Base-by-base conservation (phyloP, 2,329 filamentous ascomycete genomes). In the Cladosporium sp. region DNA sequence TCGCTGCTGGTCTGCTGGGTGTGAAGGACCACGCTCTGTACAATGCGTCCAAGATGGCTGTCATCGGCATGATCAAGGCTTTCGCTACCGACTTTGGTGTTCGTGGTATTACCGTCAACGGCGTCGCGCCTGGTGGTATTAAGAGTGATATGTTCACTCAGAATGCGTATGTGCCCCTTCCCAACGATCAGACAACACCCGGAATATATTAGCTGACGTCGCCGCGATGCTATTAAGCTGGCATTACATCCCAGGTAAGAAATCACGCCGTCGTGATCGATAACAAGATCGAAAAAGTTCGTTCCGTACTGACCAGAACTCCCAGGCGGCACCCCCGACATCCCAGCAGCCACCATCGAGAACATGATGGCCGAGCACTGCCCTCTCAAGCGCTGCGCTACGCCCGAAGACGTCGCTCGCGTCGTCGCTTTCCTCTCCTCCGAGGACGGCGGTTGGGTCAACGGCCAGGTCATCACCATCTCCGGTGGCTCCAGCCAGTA, bases 1-100 rank as follows among this genome's bases (percentile, higher is more conserved):
- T 88, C 67, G 85, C 84, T 69, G 85, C 66, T 4, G 79, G 80
- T 56, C 74, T 87, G 60, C 74, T 83, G 32, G 83, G 84, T 47
- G 82, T 87, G 51, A 83, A 83, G 54, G 80, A 88, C 72, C 84
- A 88, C 67, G 83, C 81, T 4, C 75, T 88, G 15, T 88, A 88
- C 73, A 84, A 84, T 55, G 84, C 82, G 13, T 81, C 77, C 66
- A 88, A 88, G 75, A 84, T 84, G 67, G 84, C 85, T 22, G 81
- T 87, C 52, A 85, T 87, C 64, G 84, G 84, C 41, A 83, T 88
- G 72, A 82, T 84, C 63, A 85, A 85, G 69, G 78, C 80, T 20
- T 86, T 88, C 62, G 80, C 84, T 7, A 85, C 84, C 47, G 85
- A 88, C 69, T 86, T 84, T 66, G 85, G 85, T 52, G 76, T 75